phyloP scores from a whole-genome alignment of 1,139 yeast genomes.

The Pichia sp. region DNA sequence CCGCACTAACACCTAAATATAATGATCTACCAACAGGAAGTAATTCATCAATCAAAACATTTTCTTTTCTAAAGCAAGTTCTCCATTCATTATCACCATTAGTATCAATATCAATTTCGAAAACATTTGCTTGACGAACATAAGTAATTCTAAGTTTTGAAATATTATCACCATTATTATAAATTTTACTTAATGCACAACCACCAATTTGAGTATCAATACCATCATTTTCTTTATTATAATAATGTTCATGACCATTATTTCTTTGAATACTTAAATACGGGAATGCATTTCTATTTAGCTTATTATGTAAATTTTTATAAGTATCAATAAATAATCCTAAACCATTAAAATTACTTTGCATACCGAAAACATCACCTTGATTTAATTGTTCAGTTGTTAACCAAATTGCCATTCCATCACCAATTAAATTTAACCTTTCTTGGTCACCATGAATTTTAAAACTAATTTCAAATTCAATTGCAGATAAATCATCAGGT shows the following conservation, averaged over 20 bases:
- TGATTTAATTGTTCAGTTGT: conserved; percentile 44
- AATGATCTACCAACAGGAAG: conserved; percentile 16
- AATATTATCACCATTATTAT: conserved; percentile 38
- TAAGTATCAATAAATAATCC: conserved; percentile 78
- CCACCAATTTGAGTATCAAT: conserved; percentile 66
- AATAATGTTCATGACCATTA: conserved; percentile 56
- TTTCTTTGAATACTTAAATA: conserved; percentile 58
- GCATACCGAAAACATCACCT: conserved; percentile 69
- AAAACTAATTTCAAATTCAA: conserved; percentile 68
- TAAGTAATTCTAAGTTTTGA: conserved; percentile 56
- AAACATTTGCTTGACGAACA: conserved; percentile 53
- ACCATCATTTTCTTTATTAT: conserved; percentile 70
- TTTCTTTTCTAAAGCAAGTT: conserved; percentile 54
- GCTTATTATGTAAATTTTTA: conserved; percentile 38
- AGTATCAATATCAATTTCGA: conserved; percentile 66
- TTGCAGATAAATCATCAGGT: conserved; percentile 41
- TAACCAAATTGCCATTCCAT: conserved; percentile 80
- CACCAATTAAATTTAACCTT: conserved; percentile 54
- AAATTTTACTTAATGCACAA: conserved; percentile 51
- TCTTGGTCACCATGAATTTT: conserved; percentile 49
- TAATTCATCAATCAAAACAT: conserved; percentile 27
- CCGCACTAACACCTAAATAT: conserved; percentile 73
- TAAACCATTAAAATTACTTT: conserved; percentile 61
- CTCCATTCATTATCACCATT: conserved; percentile 53
- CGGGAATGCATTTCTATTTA: conserved; percentile 56